A percentile compares a stretch with the other conserved stretches of the same genome.
Conservation (phyloP, 2,329 filamentous ascomycete genomes). For the Chaetomiaceae sp. region DNA sequence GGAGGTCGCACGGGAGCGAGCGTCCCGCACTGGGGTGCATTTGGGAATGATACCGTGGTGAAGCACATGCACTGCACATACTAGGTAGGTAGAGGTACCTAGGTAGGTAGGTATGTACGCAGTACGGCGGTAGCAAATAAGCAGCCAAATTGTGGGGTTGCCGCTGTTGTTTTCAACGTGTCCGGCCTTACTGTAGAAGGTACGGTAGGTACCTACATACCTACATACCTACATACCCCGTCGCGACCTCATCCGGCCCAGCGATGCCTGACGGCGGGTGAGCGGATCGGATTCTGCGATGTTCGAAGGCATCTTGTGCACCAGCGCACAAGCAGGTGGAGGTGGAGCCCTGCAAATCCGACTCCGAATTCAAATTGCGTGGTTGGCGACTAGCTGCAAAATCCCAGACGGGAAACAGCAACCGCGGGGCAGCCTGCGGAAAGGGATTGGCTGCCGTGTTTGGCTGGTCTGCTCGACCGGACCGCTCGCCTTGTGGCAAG, state of each 20-base stretch:
- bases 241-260: background rate
- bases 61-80: too few species aligned
- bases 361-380: background rate
- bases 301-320: background rate
- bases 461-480: constrained; percentile 7
- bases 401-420: constrained; percentile 9
- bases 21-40: constrained; percentile 11
- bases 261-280: too few species aligned
- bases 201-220: too few species aligned
- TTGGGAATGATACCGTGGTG: background rate
- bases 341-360: background rate
- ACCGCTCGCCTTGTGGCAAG: constrained; percentile 26
- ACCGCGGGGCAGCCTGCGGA: constrained; percentile 1
- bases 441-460: constrained; percentile 6
- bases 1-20: constrained; percentile 5
- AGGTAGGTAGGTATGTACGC: too few species aligned
- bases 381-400: constrained; percentile 9
- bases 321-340: background rate
- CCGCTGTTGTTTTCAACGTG: too few species aligned
- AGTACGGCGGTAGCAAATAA: too few species aligned
- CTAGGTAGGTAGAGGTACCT: too few species aligned
- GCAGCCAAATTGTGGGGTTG: constrained; percentile 7
- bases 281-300: constrained; percentile 1
- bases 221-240: too few species aligned
- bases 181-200: too few species aligned